Percentiles rank a stretch among this genome's conserved stretches.
Evolutionary conservation across 2,329 filamentous ascomycete genomes (phyloP).

Genomic region (Aureobasidium sp.): DNA sequence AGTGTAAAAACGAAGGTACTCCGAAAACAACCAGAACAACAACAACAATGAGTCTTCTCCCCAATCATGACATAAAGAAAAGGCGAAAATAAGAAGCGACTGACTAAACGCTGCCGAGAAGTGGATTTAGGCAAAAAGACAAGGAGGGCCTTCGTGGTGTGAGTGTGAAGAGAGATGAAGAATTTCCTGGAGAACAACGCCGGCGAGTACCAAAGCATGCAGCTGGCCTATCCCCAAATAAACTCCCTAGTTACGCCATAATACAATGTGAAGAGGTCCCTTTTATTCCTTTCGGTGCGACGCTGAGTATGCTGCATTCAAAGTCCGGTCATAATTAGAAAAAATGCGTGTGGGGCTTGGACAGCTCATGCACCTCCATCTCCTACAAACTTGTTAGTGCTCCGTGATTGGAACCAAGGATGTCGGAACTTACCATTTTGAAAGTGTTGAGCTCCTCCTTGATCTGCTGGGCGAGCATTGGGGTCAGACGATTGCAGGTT

Average conservation of each 20-base stretch:
- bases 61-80: neutral
- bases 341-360: constrained; percentile 99
- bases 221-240: constrained; percentile 6
- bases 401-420: neutral
- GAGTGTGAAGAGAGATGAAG: neutral
- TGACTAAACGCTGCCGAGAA: constrained; percentile 14
- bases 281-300: constrained; percentile 7
- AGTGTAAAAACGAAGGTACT: constrained; percentile 10
- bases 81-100: constrained; percentile 8
- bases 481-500: constrained; percentile 94
- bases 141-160: constrained; percentile 2
- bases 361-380: constrained; percentile 99
- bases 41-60: constrained; percentile 5
- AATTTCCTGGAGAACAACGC: constrained; percentile 14
- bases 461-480: constrained; percentile 96
- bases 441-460: constrained; percentile 99
- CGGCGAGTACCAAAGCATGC: constrained; percentile 12
- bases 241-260: constrained; percentile 13
- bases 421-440: constrained; percentile 72
- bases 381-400: constrained; percentile 58
- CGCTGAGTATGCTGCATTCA: constrained; percentile 16
- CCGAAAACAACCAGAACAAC: constrained; percentile 11
- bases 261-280: constrained; percentile 13
- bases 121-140: constrained; percentile 1
- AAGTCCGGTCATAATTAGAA: constrained; percentile 59